phyloP scores from a whole-genome alignment of 1,139 yeast genomes.

The Candida glucosophila region DNA sequence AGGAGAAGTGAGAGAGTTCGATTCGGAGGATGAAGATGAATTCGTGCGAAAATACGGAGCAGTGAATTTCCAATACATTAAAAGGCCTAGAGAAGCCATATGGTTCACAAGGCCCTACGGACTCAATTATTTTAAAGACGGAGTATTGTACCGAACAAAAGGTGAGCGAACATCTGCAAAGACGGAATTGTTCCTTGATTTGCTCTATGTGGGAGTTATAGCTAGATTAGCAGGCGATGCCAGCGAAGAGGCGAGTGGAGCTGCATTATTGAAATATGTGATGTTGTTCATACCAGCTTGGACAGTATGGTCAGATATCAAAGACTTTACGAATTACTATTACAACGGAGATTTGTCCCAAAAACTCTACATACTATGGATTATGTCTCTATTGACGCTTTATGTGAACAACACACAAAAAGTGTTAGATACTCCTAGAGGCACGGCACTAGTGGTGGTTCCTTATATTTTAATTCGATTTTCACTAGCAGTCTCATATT shows the following conservation, averaged over 20 bases:
- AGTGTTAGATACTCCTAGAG: slow-evolving; percentile 23
- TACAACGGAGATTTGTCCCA: slow-evolving; percentile 56
- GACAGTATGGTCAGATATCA: slow-evolving; percentile 58
- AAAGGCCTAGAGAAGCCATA: slow-evolving; percentile 31
- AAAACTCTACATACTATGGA: slow-evolving; percentile 46
- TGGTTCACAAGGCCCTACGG: slow-evolving; percentile 54
- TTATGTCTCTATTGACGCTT: slow-evolving; percentile 40
- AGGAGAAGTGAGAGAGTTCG: too few species aligned
- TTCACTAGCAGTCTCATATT: slow-evolving; percentile 24
- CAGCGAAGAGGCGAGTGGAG: slow-evolving; percentile 41
- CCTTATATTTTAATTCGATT: slow-evolving; percentile 42
- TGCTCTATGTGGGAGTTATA: slow-evolving; percentile 57
- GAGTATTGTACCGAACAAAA: slow-evolving; percentile 46
- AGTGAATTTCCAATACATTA: slow-evolving; percentile 39
- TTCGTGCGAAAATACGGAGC: slow-evolving; percentile 45
- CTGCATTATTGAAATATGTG: slow-evolving; percentile 39
- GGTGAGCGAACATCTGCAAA: slow-evolving; percentile 46
- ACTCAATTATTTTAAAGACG: slow-evolving; percentile 52
- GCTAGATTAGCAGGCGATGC: slow-evolving; percentile 53
- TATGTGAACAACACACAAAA: slow-evolving; percentile 43
- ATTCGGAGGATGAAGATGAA: slow-evolving; percentile 35
- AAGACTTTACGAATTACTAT: slow-evolving; percentile 58
- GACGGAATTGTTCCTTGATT: slow-evolving; percentile 53
- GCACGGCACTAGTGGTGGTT: slow-evolving; percentile 36
- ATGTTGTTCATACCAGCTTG: slow-evolving; percentile 51